phyloP scores from a whole-genome alignment of 2,329 filamentous ascomycete species.

The Cryphonectria naterciae region DNA sequence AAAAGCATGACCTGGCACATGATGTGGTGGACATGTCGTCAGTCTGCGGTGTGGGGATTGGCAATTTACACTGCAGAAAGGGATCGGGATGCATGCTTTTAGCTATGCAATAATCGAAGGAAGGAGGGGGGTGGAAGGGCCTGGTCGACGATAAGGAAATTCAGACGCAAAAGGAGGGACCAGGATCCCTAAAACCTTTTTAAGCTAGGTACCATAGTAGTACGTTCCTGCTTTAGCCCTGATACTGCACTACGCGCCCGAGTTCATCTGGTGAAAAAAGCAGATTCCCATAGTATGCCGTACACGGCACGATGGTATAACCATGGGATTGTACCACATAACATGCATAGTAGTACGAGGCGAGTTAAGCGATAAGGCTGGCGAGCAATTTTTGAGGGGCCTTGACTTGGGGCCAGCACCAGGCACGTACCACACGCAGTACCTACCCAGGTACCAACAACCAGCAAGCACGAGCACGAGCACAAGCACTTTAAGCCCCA shows the following conservation, averaged over 20 bases:
- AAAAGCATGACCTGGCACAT: slow-evolving; percentile 24
- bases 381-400: neutral
- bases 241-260: neutral
- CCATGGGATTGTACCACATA: neutral
- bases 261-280: neutral
- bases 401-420: neutral
- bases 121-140: neutral
- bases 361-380: slow-evolving; percentile 17
- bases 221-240: neutral
- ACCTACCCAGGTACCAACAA: slow-evolving; percentile 1
- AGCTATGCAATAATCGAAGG: slow-evolving; percentile 18
- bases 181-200: neutral
- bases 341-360: neutral
- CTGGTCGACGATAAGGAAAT: neutral
- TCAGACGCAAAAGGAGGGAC: neutral
- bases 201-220: neutral
- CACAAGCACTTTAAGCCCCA: neutral
- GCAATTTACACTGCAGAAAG: slow-evolving; percentile 1
- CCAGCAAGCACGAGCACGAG: neutral
- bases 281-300: too few species aligned
- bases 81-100: slow-evolving; percentile 5
- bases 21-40: slow-evolving; percentile 20
- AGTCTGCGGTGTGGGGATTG: slow-evolving; percentile 8
- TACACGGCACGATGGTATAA: neutral
- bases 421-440: neutral